A percentile compares a stretch with the other conserved stretches of the same genome.
These are phyloP conservation scores for Lolium perenne DNA, from an alignment of 176 grass and related monocot species.

Conservation along the genomic window DNA sequence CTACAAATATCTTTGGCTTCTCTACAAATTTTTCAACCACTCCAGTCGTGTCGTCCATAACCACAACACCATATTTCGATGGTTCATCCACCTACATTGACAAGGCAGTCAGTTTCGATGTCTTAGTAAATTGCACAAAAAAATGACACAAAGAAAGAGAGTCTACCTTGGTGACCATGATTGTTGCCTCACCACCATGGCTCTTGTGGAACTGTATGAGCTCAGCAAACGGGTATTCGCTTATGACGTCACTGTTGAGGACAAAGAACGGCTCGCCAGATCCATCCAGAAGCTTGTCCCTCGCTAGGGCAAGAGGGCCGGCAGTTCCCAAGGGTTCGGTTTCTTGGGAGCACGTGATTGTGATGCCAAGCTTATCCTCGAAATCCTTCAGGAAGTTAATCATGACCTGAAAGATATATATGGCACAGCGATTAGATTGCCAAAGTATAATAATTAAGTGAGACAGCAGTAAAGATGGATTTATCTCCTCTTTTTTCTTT, in stretches of 20 bases:
- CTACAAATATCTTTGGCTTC: constrained; percentile 94
- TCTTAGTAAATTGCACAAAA: background rate
- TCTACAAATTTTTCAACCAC: constrained; percentile 87
- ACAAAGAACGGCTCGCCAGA: constrained; percentile 91
- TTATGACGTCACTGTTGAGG: constrained; percentile 92
- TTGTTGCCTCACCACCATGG: constrained; percentile 85
- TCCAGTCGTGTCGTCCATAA: constrained; percentile 81
- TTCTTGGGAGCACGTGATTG: constrained; percentile 97
- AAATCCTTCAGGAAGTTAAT: constrained; percentile 96
- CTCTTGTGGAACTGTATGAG: constrained; percentile 86
- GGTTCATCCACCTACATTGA: constrained; percentile 82
- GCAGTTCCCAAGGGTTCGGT: constrained; percentile 91
- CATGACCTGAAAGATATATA: constrained; percentile 72
- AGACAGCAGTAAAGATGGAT: background rate
- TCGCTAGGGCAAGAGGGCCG: constrained; percentile 89
- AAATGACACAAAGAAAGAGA: constrained; percentile 22
- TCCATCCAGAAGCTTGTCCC: constrained; percentile 82
- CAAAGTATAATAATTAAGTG: background rate
- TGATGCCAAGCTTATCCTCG: constrained; percentile 85
- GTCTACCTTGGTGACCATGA: constrained; percentile 94
- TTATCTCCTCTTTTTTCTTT: background rate
- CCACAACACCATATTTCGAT: constrained; percentile 95
- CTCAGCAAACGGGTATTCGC: constrained; percentile 89
- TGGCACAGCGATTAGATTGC: background rate
- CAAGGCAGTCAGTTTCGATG: constrained; percentile 26